These are phyloP conservation scores for Exophiala xenobiotica DNA, from an alignment of 2,329 filamentous ascomycete species.

Conservation along the genomic window DNA sequence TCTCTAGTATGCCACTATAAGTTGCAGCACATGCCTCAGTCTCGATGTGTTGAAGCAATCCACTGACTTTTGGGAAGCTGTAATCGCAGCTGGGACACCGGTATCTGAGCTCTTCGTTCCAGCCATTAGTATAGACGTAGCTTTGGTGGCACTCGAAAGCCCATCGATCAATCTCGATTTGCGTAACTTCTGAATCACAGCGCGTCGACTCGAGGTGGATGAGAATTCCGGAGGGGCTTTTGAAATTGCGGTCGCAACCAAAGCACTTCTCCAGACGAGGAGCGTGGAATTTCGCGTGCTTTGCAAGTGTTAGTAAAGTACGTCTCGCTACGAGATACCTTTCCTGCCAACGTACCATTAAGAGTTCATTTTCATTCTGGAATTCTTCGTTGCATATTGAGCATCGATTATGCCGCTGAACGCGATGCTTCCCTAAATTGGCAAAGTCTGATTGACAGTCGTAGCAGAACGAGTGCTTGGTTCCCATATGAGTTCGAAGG, in stretches of 20 bases:
- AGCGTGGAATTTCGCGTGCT: slow-evolving; percentile 25
- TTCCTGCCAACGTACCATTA: slow-evolving; percentile 18
- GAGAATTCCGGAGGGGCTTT: slow-evolving; percentile 28
- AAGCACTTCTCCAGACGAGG: slow-evolving; percentile 19
- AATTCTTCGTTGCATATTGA: slow-evolving; percentile 15
- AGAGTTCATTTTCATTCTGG: slow-evolving; percentile 15
- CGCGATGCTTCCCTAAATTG: slow-evolving; percentile 9
- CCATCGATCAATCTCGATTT: slow-evolving; percentile 3
- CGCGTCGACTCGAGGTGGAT: slow-evolving; percentile 29
- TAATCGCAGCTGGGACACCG: slow-evolving; percentile 18
- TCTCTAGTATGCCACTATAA: not conserved
- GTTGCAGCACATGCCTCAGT: slow-evolving; percentile 1
- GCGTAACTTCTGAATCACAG: slow-evolving; percentile 10
- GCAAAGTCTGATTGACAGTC: not conserved
- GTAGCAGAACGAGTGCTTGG: not conserved
- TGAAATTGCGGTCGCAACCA: slow-evolving; percentile 24
- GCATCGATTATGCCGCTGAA: slow-evolving; percentile 16
- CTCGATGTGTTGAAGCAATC: slow-evolving; percentile 27
- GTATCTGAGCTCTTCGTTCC: slow-evolving; percentile 8
- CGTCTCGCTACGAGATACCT: not conserved
- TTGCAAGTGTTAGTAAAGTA: not conserved
- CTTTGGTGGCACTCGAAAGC: slow-evolving; percentile 6
- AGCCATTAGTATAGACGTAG: not conserved
- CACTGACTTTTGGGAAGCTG: slow-evolving; percentile 15
- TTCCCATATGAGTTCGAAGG: not conserved